A percentile compares a stretch with the other conserved stretches of the same genome.
Evolutionary conservation across 257 asterid genomes (phyloP).

Genomic region (Gynochthodes officinalis): DNA sequence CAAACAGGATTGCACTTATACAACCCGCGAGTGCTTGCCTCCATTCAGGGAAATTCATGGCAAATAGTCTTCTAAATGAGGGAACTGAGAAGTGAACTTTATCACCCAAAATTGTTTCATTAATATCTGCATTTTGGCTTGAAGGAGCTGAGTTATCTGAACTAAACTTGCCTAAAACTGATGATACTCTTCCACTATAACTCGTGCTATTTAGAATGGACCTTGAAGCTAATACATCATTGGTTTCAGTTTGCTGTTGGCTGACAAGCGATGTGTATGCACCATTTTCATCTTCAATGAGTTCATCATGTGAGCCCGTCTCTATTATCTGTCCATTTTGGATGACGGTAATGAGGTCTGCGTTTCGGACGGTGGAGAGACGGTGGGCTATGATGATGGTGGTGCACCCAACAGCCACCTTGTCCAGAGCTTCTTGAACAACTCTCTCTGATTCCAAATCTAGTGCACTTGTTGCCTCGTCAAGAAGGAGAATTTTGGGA

Average conservation of each 20-base stretch:
- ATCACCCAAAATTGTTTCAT: conserved; percentile 19
- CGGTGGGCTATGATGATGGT: conserved; percentile 84
- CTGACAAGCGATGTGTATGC: conserved; percentile 56
- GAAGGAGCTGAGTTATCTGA: conserved; percentile 46
- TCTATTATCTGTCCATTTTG: conserved; percentile 61
- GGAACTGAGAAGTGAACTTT: conserved; percentile 44
- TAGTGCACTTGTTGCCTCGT: conserved; percentile 92
- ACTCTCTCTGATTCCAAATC: conserved; percentile 78
- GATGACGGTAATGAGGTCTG: conserved; percentile 70
- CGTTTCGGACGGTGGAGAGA: conserved; percentile 78
- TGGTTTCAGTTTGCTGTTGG: conserved; percentile 53
- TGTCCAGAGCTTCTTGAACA: conserved; percentile 83
- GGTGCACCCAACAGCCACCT: conserved; percentile 76
- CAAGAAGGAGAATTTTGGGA: conserved; percentile 78
- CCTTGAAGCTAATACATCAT: conserved; percentile 11
- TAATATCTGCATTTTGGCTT: conserved; percentile 20
- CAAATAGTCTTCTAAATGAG: conserved; percentile 60
- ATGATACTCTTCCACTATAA: conserved; percentile 48
- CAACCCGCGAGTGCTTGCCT: conserved; percentile 60
- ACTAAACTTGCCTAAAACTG: conserved; percentile 51
- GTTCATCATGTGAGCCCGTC: conserved; percentile 62
- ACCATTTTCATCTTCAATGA: conserved; percentile 37
- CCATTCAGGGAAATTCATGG: conserved; percentile 92
- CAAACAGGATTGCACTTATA: conserved; percentile 55
- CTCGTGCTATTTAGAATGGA: conserved; percentile 34